A percentile compares a stretch with the other conserved stretches of the same genome.
phyloP scores from a whole-genome alignment of 2,329 filamentous ascomycete species.

The Bisporella sp. region DNA sequence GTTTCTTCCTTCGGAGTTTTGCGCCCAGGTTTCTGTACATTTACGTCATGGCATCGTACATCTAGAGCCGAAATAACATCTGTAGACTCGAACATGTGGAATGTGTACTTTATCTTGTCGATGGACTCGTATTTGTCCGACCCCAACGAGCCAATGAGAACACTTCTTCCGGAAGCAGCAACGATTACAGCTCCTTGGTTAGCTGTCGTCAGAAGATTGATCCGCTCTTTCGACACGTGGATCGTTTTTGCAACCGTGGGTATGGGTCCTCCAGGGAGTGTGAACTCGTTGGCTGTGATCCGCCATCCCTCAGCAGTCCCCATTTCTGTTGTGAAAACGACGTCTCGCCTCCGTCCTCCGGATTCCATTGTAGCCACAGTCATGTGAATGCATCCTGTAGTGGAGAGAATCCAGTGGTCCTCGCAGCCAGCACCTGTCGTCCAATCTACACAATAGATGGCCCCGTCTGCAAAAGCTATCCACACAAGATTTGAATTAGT shows the following conservation, averaged over 20 bases:
- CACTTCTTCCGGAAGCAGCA: slow-evolving; percentile 41
- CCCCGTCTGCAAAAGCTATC: slow-evolving; percentile 53
- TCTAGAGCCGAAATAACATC: slow-evolving; percentile 64
- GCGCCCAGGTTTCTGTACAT: slow-evolving; percentile 17
- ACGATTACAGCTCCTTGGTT: slow-evolving; percentile 52
- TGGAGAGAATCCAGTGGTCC: slow-evolving; percentile 32
- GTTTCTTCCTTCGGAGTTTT: neutral
- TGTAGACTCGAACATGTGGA: slow-evolving; percentile 50
- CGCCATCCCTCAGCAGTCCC: slow-evolving; percentile 25
- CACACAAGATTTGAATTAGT: slow-evolving; percentile 43
- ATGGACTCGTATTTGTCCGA: slow-evolving; percentile 27
- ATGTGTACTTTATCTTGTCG: slow-evolving; percentile 44
- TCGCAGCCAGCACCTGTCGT: slow-evolving; percentile 37
- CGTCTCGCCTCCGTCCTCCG: slow-evolving; percentile 25
- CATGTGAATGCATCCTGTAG: slow-evolving; percentile 28
- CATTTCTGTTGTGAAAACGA: slow-evolving; percentile 28
- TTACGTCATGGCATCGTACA: slow-evolving; percentile 38
- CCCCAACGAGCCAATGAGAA: slow-evolving; percentile 53
- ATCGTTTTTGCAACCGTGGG: slow-evolving; percentile 30
- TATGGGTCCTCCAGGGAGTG: slow-evolving; percentile 21
- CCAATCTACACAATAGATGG: slow-evolving; percentile 54
- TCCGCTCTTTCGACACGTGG: slow-evolving; percentile 32
- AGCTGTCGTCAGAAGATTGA: slow-evolving; percentile 42
- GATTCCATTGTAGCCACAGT: slow-evolving; percentile 29
- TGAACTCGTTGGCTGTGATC: slow-evolving; percentile 29